phyloP scores from a whole-genome alignment of 805 yeast genomes.

The Saccharomycopsis sp. region DNA sequence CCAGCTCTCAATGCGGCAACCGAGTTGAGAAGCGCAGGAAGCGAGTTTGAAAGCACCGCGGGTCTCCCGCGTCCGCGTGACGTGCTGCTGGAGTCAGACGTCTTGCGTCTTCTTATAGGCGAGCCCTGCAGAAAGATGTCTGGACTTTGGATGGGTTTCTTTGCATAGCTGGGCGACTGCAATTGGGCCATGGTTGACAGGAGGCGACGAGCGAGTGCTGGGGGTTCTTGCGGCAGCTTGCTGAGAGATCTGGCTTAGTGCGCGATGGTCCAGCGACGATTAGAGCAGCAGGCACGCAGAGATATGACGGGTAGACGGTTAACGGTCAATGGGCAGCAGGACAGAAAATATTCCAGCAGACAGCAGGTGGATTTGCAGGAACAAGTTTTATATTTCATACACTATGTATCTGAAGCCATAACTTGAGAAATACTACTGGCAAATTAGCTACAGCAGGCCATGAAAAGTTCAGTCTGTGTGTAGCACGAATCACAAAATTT shows the following conservation, averaged over 20 bases:
- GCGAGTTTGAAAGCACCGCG: neutral
- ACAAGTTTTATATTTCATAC: too few species aligned
- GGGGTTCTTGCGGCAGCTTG: too few species aligned
- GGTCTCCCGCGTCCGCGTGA: neutral
- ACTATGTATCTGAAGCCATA: too few species aligned
- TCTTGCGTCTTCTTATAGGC: neutral
- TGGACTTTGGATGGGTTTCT: neutral
- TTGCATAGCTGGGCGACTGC: neutral
- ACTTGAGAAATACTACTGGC: too few species aligned
- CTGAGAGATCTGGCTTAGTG: too few species aligned
- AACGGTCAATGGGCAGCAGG: too few species aligned
- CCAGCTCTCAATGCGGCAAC: conserved; percentile 19
- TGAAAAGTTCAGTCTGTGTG: neutral
- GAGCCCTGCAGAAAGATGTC: neutral
- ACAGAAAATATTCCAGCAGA: too few species aligned
- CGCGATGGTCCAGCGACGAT: too few species aligned
- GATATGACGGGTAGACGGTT: too few species aligned
- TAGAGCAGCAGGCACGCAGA: too few species aligned
- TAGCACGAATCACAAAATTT: neutral
- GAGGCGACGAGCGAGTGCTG: too few species aligned
- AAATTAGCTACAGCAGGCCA: neutral
- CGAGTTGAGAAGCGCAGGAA: conserved; percentile 12
- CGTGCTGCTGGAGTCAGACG: neutral
- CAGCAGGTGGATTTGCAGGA: too few species aligned
- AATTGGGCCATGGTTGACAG: neutral